These are phyloP conservation scores for Tuber borchii DNA, from an alignment of 495 filamentous ascomycete species.

Conservation along the genomic window DNA sequence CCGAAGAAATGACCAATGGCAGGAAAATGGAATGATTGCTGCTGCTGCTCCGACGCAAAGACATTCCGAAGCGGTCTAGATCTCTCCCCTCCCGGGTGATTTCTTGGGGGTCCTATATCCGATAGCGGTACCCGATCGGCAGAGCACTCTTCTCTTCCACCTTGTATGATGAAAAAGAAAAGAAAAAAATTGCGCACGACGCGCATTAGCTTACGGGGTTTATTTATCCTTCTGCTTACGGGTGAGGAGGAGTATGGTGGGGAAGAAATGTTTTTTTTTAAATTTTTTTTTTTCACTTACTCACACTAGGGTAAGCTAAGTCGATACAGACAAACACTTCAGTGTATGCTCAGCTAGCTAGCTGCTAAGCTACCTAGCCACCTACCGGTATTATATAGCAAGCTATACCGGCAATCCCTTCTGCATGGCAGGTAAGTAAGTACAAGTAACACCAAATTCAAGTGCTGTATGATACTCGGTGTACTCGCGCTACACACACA, in stretches of 20 bases:
- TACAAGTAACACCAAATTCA: background rate
- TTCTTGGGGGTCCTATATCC: background rate
- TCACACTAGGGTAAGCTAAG: background rate
- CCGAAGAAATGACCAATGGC: background rate
- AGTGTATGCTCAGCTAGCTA: too few species aligned
- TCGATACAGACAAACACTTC: background rate
- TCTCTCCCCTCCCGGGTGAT: background rate
- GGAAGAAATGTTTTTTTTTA: background rate
- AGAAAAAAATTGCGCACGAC: background rate
- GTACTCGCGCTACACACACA: background rate
- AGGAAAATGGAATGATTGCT: background rate
- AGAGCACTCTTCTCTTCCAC: background rate
- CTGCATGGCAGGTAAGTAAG: background rate
- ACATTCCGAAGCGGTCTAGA: background rate
- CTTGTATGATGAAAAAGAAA: background rate
- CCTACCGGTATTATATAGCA: background rate
- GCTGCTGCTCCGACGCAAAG: background rate
- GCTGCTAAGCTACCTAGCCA: too few species aligned
- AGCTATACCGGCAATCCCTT: background rate
- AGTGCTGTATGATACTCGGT: background rate
- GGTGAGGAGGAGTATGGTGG: background rate
- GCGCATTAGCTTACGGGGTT: background rate
- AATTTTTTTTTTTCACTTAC: background rate
- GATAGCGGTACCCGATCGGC: background rate
- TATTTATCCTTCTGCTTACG: background rate